Conservation (phyloP, 768 basidiomycete genomes). For the Gloeostereum incarnatum region DNA sequence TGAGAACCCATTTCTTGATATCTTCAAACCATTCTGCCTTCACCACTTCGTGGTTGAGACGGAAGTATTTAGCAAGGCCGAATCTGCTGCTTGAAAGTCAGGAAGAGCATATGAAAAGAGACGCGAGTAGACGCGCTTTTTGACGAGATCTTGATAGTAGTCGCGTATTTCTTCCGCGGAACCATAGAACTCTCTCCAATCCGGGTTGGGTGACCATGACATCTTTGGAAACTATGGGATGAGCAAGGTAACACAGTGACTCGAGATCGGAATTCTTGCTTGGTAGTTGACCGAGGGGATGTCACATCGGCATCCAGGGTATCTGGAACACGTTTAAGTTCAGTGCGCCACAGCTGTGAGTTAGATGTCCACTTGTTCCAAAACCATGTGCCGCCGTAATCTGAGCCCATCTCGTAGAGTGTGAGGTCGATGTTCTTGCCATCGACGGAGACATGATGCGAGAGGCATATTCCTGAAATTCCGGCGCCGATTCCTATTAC, state of each 20-base stretch:
- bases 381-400: conserved; percentile 41
- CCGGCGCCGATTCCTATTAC: conserved; percentile 37
- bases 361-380: conserved; percentile 21
- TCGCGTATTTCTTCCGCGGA: conserved; percentile 33
- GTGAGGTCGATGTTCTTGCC: conserved; percentile 30
- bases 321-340: conserved; percentile 7
- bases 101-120: neutral
- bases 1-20: conserved; percentile 30
- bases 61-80: conserved; percentile 28
- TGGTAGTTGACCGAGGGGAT: conserved; percentile 25
- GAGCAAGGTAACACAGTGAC: neutral
- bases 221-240: conserved; percentile 4
- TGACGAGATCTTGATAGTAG: conserved; percentile 30
- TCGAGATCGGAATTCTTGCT: neutral
- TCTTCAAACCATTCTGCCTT: conserved; percentile 29
- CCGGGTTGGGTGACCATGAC: conserved; percentile 20
- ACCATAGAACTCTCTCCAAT: conserved; percentile 39
- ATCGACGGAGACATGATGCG: conserved; percentile 13
- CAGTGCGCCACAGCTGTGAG: conserved; percentile 6
- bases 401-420: conserved; percentile 36
- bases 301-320: conserved; percentile 33
- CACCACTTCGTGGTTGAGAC: conserved; percentile 31
- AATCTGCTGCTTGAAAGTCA: conserved; percentile 7
- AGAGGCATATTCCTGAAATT: conserved; percentile 28
- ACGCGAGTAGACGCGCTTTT: conserved; percentile 19